Base-by-base conservation (phyloP, 2,329 filamentous ascomycete genomes). In the Sporothrix brasiliensis region DNA sequence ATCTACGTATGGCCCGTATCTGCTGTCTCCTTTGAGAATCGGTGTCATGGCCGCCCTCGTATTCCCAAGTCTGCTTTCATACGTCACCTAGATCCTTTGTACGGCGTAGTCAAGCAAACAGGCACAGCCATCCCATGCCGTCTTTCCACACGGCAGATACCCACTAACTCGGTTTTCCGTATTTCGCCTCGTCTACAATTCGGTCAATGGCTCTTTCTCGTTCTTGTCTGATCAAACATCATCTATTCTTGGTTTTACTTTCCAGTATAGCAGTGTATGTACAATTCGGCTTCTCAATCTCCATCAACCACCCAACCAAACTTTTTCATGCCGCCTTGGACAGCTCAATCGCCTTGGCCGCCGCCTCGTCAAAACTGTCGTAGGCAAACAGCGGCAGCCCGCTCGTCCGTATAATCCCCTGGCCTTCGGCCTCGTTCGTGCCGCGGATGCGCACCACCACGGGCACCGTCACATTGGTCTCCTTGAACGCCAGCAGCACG, bases 391-490 rank as follows among this genome's bases (percentile, higher is more conserved):
- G 80, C 85, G 71, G 85, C 75, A 94, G 80, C 1, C 88, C 87
- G 76, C 90, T 92, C 76, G 90, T 84, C 0, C 83, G 83, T 77
- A 94, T 89, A 80, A 93, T 87, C 77, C 82, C 85, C 82, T 90
- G 88, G 9, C 91, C 92, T 73, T 87, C 82, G 75, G 85, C 84
- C 80, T 94, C 91, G 75, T 91, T 92, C 16, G 91, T 93, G 9
- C 92, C 91, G 72, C 91, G 83, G 73, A 94, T 84, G 73, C 92
- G 84, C 41, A 94, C 91, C n/a, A 94, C 90, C 0, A 94, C 89
- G 0, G 91, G 91, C 1, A 91, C 83, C n/a, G 78, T 80, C 75
- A 91, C 71, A 92, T 78, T 76, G 69, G 93, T 78, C 76, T 93
- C 89, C 73, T 85, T 83, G 76, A 93, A 93, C 1, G 91, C 91